Base-by-base conservation (phyloP, 2,329 filamentous ascomycete species). In the Alternaria triticina region DNA sequence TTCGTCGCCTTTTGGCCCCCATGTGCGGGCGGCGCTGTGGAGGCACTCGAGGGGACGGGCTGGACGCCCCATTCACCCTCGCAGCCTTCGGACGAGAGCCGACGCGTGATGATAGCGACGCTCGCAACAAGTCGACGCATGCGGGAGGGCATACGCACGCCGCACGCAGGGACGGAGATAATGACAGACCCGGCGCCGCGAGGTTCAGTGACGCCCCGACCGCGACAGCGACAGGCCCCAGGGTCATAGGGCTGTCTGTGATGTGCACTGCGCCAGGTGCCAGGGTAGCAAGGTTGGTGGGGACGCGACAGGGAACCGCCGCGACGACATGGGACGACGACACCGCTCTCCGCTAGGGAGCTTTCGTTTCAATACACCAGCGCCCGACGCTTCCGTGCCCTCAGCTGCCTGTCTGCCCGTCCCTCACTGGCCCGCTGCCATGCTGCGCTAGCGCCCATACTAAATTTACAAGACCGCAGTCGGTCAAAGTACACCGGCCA, bases 381-480 rank as follows among this genome's bases (percentile, higher is more conserved):
- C 69, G 63, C 62, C 71, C 69, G 68, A 70, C 66, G 50, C 66
- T 70, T 56, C 67, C 68, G 66, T 65, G 65, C 61, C 55, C 70
- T 72, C 62, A 70, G 64, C 45, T 62, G 68, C 54, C 63, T 58
- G 70, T 61, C 49, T 49, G 61, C 66, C 66, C 65, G 67, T 65
- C 70, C 68, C 67, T 69, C 68, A 74, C 57, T 74, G 72, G 70
- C 66, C 70, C 68, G 70, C 70, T 67, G 69, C 68, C 61, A 67
- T 65, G 63, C 65, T 65, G 67, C 63, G 57, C 70, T 73, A 73
- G 72, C 70, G 72, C 66, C 65, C 61, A 70, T 73, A 66, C 72
- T 73, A 74, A 72, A 74, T 69, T 72, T 74, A 74, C 70, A 49
- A 68, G 68, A 68, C 69, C 68, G 72, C 70, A 72, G 72, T 73